Percentiles rank a stretch among this genome's conserved stretches.
Conservation (phyloP, 192 early-diverging fungal genomes). For the Coemansia sp. region DNA sequence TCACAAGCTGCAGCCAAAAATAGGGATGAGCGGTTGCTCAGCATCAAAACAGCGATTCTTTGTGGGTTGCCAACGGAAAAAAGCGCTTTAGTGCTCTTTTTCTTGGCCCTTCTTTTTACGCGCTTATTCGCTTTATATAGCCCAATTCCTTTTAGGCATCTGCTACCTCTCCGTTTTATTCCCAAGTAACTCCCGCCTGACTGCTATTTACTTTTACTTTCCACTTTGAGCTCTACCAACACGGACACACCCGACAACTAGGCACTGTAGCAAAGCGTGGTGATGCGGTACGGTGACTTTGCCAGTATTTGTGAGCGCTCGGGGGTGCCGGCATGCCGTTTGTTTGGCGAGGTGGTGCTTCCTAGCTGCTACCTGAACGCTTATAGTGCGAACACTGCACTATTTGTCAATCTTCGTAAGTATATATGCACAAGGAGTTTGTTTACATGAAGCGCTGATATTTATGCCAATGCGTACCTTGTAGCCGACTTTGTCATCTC, state of each 20-base stretch:
- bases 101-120: constrained; percentile 7
- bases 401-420: constrained; percentile 50
- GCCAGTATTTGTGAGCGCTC: constrained; percentile 47
- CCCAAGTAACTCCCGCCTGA: background rate
- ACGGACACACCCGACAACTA: background rate
- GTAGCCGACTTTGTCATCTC: constrained; percentile 54
- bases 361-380: constrained; percentile 32
- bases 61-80: background rate
- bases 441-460: constrained; percentile 1
- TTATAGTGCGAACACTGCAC: constrained; percentile 21
- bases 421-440: background rate
- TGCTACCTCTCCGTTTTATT: constrained; percentile 4
- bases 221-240: background rate
- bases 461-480: background rate
- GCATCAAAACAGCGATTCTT: no score
- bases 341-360: constrained; percentile 39
- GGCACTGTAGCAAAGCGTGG: constrained; percentile 6
- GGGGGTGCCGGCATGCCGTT: constrained; percentile 45
- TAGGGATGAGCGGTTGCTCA: no score
- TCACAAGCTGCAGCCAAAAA: no score
- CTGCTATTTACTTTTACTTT: no score
- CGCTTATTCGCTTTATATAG: constrained; percentile 1
- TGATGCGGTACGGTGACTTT: constrained; percentile 56
- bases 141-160: constrained; percentile 8
- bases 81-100: constrained; percentile 3